Base-by-base conservation (phyloP, 2,329 filamentous ascomycete species). In the Sporothrix curviconia region DNA sequence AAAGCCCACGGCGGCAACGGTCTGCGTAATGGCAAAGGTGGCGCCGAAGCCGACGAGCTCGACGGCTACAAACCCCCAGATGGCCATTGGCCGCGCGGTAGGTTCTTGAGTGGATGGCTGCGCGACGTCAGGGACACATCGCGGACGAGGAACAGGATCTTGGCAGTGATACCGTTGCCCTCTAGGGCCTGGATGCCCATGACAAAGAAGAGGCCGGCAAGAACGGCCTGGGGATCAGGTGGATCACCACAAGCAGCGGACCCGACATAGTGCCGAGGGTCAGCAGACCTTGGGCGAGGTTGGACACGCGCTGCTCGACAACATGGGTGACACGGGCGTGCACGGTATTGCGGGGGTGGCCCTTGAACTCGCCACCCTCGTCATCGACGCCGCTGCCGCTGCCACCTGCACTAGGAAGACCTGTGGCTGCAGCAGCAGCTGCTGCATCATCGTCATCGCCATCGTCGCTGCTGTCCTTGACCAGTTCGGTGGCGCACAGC, bases 201-300 rank as follows among this genome's bases (percentile, higher is more conserved):
- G 68, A 90, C 81, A 72, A 92, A 92, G 76, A 92, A 92, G 25
- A 92, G 78, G 0, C 89, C 89, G 0, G 88, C 89, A 56, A 92
- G 79, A 1, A 92, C 87, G 59, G 85, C 87, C 66, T 91, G 87
- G 0, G 89, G 63, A 92, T 89, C 9, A 90, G 79, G 65, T 90
- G 85, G 9, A 92, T 75, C 15, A 91, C 87, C 19, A 85, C 73
- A 1, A 92, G 80, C 2, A 92, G 75, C 0, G 89, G 89, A 0
- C 85, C 85, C 0, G 83, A 81, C 87, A 92, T 92, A 59, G 89
- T 90, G 44, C 86, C 86, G 4, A 92, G 79, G 0, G 88, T 90
- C 3, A 92, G 75, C 0, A 92, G 79, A 4, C 89, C 89, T 70
- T 92, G 88, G 0, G 84, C 84, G 3, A 92, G 78, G 69, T 92